Evolutionary conservation across 257 asterid species (phyloP).

Genomic region (Nicotiana benthamiana): DNA sequence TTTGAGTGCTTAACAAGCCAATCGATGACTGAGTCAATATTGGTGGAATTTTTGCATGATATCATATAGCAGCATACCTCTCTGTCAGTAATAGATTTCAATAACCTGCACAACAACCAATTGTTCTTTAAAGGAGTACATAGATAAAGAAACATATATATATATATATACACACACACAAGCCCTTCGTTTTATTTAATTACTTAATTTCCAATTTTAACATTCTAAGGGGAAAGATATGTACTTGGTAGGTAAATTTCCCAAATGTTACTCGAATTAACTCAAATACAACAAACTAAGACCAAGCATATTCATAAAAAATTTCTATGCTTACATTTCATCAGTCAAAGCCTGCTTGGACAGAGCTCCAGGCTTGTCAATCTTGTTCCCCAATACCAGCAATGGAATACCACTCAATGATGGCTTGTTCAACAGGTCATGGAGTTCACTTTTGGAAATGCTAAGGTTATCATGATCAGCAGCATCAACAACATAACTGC

Average conservation of each 20-base stretch:
- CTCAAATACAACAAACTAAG: background rate
- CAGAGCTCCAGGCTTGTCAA: conserved; percentile 70
- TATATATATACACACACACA: too few species aligned
- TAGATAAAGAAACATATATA: background rate
- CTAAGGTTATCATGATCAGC: conserved; percentile 83
- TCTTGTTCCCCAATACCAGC: conserved; percentile 90
- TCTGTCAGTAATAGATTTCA: conserved; percentile 67
- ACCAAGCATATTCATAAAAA: background rate
- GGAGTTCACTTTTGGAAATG: conserved; percentile 73
- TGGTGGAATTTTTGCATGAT: conserved; percentile 91
- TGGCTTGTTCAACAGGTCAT: conserved; percentile 80
- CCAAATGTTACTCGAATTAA: background rate
- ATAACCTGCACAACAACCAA: conserved; percentile 48
- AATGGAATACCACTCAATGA: conserved; percentile 83
- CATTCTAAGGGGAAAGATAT: background rate
- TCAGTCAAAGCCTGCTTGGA: conserved; percentile 82
- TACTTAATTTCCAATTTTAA: background rate
- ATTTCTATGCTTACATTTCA: conserved; percentile 53
- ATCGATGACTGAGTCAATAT: conserved; percentile 87
- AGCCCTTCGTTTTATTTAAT: background rate
- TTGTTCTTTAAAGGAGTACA: background rate
- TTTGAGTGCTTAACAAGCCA: conserved; percentile 94
- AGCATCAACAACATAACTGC: conserved; percentile 93
- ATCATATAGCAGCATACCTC: conserved; percentile 97
- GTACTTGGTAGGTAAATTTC: background rate